phyloP scores from a whole-genome alignment of 2,329 filamentous ascomycete species.

The Aspergillus sp. region DNA sequence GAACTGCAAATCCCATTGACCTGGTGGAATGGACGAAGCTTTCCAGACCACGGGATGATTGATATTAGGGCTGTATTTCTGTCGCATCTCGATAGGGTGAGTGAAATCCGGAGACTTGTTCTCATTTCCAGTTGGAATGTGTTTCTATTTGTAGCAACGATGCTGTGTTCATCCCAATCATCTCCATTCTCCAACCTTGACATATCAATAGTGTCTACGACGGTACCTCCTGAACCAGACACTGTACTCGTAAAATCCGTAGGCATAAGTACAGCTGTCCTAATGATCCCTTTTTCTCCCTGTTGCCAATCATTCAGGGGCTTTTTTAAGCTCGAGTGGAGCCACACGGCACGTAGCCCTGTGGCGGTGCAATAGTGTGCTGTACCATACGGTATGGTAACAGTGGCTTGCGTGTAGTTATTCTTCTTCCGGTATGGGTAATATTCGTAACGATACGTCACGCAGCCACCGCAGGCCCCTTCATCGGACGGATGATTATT shows the following conservation, averaged over 20 bases:
- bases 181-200: too few relatives aligned
- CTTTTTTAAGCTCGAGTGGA: slow-evolving; percentile 22
- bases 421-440: too few relatives aligned
- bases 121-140: too few relatives aligned
- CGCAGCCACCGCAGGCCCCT: not conserved
- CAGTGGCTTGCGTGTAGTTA: too few relatives aligned
- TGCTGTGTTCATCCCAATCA: not conserved
- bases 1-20: too few relatives aligned
- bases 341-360: slow-evolving; percentile 9
- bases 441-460: too few relatives aligned
- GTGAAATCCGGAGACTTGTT: too few relatives aligned
- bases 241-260: not conserved
- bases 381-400: slow-evolving; percentile 1
- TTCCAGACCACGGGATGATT: too few relatives aligned
- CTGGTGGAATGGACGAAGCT: too few relatives aligned
- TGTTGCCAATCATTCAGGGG: slow-evolving; percentile 17
- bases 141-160: not conserved
- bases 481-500: not conserved
- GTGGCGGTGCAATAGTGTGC: slow-evolving; percentile 20
- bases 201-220: too few relatives aligned
- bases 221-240: not conserved
- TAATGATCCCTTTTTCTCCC: not conserved
- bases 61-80: too few relatives aligned
- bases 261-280: not conserved
- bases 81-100: too few relatives aligned